Base-by-base conservation (phyloP, 345 rosid species). In the Psidium guajava region DNA sequence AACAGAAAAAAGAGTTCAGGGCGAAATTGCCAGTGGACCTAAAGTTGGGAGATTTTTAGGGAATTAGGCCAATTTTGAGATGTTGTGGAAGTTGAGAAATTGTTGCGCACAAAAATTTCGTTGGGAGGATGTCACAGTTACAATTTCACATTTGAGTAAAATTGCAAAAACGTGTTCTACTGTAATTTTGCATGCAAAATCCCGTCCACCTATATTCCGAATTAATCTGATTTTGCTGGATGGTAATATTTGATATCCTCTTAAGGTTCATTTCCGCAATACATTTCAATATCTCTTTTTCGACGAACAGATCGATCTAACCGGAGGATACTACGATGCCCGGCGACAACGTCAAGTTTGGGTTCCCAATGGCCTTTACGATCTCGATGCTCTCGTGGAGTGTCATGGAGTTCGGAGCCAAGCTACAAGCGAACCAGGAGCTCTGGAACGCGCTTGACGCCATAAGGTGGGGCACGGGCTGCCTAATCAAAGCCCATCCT, bases 271-370 rank as follows among this genome's bases (percentile, higher is more conserved):
- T 14, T 14, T 61, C 40, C 0, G 40, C 10, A 14, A 27, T 61
- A 7, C 40, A 15, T 0, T 61, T 61, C 52, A 15, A 61, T 84
- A 51, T 61, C 51, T 58, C 21, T 61, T 61, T 58, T 36, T 36
- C 52, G 53, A 47, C 0, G 11, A 13, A n/a, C 52, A 94, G 94
- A 56, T 93, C 80, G 92, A 93, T 87, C 90, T 95, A 2, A 89
- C 90, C 3, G 98, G 98, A 85, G 98, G 98, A n/a, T 94, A 93
- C 87, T 93, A 93, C 25, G 96, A 95, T 83, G 92, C 96, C 96
- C 8, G 95, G 96, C 49, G 98, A 95, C 85, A 93, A 95, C 84
- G 87, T 95, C 83, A 95, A 95, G 87, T 94, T 93, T 82, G 96
- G 95, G 28, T 91, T 95, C 73, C 95, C 98, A 1, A 85, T 94